phyloP scores from a whole-genome alignment of 1,284 basidiomycete species.

The Irpex lacteus region DNA sequence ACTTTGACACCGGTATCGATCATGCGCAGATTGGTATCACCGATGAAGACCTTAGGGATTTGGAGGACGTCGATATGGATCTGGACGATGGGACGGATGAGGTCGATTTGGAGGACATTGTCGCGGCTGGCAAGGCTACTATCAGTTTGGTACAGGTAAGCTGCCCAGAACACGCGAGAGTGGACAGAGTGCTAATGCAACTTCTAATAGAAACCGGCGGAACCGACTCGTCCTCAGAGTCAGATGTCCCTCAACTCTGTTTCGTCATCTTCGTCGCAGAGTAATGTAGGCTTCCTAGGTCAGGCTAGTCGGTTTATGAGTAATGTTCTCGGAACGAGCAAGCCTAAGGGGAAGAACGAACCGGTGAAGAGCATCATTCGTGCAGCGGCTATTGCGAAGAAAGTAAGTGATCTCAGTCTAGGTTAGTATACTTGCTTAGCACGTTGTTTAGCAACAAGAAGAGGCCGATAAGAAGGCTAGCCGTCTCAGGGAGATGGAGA shows the following conservation, averaged over 20 bases:
- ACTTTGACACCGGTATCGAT: constrained; percentile 4
- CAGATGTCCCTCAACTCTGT: constrained; percentile 54
- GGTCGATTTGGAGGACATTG: constrained; percentile 37
- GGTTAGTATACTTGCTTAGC: constrained; percentile 6
- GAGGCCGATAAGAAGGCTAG: constrained; percentile 77
- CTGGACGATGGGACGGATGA: constrained; percentile 29
- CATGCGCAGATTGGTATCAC: constrained; percentile 14
- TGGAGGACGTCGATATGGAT: constrained; percentile 31
- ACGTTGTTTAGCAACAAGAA: constrained; percentile 71
- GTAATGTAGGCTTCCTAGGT: constrained; percentile 58
- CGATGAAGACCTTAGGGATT: constrained; percentile 22
- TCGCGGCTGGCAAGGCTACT: constrained; percentile 36
- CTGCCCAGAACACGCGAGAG: constrained; percentile 6
- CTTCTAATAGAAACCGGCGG: constrained; percentile 7
- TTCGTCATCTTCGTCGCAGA: constrained; percentile 47
- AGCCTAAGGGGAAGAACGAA: constrained; percentile 65
- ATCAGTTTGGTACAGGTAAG: constrained; percentile 45
- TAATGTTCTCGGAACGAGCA: constrained; percentile 60
- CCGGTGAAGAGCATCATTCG: constrained; percentile 79
- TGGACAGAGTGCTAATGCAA: constrained; percentile 2
- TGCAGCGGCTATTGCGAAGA: constrained; percentile 81
- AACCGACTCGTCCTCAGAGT: constrained; percentile 37
- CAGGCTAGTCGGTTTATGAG: constrained; percentile 66
- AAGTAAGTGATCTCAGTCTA: constrained; percentile 45
- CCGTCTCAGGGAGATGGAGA: constrained; percentile 77